A percentile compares a stretch with the other conserved stretches of the same genome.
These are phyloP conservation scores for Arxiozyma bovina DNA, from an alignment of 1,139 yeast genomes.

Conservation along the genomic window DNA sequence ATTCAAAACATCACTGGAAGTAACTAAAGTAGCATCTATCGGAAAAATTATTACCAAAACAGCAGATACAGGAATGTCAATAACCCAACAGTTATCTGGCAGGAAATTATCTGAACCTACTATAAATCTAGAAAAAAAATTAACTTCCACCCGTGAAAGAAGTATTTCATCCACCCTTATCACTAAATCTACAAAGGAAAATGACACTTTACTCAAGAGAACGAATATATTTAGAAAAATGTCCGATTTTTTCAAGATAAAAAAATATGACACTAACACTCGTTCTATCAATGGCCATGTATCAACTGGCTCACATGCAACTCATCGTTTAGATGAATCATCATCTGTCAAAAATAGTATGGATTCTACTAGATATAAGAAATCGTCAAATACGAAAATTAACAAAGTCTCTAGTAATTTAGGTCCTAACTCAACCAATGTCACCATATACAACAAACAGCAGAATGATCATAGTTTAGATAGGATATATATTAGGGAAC, in stretches of 20 bases:
- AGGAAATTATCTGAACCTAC: slow-evolving; percentile 4
- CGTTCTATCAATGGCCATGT: background rate
- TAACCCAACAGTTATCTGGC: slow-evolving; percentile 1
- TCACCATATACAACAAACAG: background rate
- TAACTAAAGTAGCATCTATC: slow-evolving; percentile 11
- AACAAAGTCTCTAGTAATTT: background rate
- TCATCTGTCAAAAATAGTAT: background rate
- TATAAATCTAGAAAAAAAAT: background rate
- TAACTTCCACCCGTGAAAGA: background rate
- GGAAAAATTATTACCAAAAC: slow-evolving; percentile 11
- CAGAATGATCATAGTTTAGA: background rate
- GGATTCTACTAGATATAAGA: background rate
- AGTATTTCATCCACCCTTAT: background rate
- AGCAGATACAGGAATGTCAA: slow-evolving; percentile 7
- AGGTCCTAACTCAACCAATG: background rate
- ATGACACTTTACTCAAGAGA: slow-evolving; percentile 2
- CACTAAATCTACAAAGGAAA: background rate
- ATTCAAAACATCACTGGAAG: slow-evolving; percentile 9
- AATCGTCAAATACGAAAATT: background rate
- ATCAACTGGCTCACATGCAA: background rate
- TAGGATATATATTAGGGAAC: slow-evolving; percentile 9
- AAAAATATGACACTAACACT: slow-evolving; percentile 4
- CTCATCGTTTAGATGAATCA: background rate
- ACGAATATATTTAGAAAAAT: slow-evolving; percentile 14
- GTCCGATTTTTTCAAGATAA: slow-evolving; percentile 20